Evolutionary conservation across 2,329 filamentous ascomycete species (phyloP), one percentile per base, ranked within the genome.

Genomic region (Penicillium sp.): DNA sequence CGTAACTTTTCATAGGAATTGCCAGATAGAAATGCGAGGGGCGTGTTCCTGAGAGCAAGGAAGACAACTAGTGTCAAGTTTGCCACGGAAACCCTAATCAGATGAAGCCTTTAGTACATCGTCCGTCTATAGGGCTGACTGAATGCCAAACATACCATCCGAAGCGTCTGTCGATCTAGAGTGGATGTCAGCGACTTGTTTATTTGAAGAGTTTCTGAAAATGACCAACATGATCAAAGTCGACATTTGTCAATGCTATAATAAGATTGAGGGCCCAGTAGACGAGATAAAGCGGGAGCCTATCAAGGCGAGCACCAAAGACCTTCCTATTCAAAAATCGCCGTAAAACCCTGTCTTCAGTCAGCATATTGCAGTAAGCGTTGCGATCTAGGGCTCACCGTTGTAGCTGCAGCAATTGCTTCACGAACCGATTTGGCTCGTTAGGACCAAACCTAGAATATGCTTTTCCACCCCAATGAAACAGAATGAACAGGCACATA

Each of bases 261-360:
- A 55, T 47, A 10, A 53, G n/a, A 38, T 55, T 49, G 18, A 53
- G 36, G 8, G 42, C 36, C 50, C 47, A 55, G 36, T 53, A 55
- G n/a, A 49, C 32, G 5, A 44, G 13, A 14, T 51, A 53, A 6
- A 53, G 24, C 11, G 42, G 14, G 37, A 34, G 44, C 31, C 31
- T 44, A 5, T 49, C 45, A 11, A 47, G 16, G 20, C 11, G 26
- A 14, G 47, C 14, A 7, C 45, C 45, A 18, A 49, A 23, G 13
- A 51, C 6, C 13, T 20, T 22, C 28, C 20, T 18, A 11, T 28
- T 42, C 28, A 42, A 6, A 32, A 6, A 38, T 16, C 43, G 29
- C 20, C 27, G 14, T 29, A n/a, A 23, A 29, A 10, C 20, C 1
- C 44, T 47, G 14, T 28, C 4, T 18, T 16, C 11, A 2, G 34